Evolutionary conservation across 768 basidiomycete species (phyloP).

Genomic region (Hemileccinum rubropunctum): DNA sequence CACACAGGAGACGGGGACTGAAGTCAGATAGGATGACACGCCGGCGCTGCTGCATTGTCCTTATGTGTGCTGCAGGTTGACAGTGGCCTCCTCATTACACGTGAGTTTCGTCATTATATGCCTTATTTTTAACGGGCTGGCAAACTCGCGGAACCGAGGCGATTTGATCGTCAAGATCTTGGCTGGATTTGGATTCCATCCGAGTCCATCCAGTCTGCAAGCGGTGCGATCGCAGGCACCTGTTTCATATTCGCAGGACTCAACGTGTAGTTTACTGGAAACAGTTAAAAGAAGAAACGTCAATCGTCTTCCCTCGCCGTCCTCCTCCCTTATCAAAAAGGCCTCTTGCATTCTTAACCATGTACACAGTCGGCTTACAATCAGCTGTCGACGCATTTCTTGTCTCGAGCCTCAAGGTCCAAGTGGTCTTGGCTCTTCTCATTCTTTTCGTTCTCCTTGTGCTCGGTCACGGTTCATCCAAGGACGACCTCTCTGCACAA

Average conservation of each 20-base stretch:
- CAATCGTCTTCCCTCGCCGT: slow-evolving; percentile 24
- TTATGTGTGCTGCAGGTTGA: slow-evolving; percentile 7
- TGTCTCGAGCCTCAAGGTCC: slow-evolving; percentile 32
- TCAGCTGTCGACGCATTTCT: slow-evolving; percentile 37
- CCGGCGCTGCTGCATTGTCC: slow-evolving; percentile 10
- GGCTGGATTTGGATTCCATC: slow-evolving; percentile 16
- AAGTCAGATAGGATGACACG: slow-evolving; percentile 6
- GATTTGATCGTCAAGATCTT: slow-evolving; percentile 20
- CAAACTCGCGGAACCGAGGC: slow-evolving; percentile 29
- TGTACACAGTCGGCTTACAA: slow-evolving; percentile 43
- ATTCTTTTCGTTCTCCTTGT: slow-evolving; percentile 41
- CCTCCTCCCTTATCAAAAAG: slow-evolving; percentile 23
- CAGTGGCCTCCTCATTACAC: slow-evolving; percentile 16
- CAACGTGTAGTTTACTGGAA: slow-evolving; percentile 22
- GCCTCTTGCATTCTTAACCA: slow-evolving; percentile 27
- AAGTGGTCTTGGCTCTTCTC: slow-evolving; percentile 32
- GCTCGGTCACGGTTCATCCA: slow-evolving; percentile 35
- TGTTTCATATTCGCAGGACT: slow-evolving; percentile 20
- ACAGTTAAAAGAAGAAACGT: slow-evolving; percentile 24
- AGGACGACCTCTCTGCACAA: slow-evolving; percentile 41
- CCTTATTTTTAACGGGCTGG: neutral
- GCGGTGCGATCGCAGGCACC: slow-evolving; percentile 20
- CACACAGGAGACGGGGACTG: slow-evolving; percentile 16
- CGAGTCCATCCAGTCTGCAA: slow-evolving; percentile 5
- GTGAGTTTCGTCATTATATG: slow-evolving; percentile 12